These are phyloP conservation scores for Pestalotiopsis sp. DNA, from an alignment of 2,329 filamentous ascomycete species.

Conservation along the genomic window DNA sequence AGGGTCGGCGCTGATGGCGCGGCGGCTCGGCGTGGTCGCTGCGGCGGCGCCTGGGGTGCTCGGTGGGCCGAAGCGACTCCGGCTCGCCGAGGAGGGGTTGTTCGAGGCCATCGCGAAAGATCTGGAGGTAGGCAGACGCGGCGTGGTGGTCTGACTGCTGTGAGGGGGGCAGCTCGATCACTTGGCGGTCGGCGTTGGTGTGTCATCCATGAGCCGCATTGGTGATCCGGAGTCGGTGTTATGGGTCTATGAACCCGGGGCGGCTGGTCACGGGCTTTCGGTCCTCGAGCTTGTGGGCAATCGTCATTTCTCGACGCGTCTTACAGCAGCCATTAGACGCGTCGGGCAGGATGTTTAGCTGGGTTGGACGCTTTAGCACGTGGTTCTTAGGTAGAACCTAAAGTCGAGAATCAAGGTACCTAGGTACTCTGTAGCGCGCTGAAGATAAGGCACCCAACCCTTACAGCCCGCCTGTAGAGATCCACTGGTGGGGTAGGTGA, in stretches of 20 bases:
- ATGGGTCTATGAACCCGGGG: not conserved
- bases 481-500: not conserved
- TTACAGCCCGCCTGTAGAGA: not conserved
- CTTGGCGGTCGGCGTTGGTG: not conserved
- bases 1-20: slow-evolving; percentile 38
- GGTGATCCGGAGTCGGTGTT: not conserved
- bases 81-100: slow-evolving; percentile 12
- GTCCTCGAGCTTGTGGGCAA: not conserved
- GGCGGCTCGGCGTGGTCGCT: slow-evolving; percentile 32
- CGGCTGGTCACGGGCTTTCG: not conserved
- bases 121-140: not conserved
- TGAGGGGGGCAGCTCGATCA: not conserved
- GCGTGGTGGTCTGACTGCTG: not conserved
- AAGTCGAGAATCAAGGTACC: not conserved
- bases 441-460: not conserved
- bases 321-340: not conserved
- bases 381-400: not conserved
- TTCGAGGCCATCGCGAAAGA: slow-evolving; percentile 12
- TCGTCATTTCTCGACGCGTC: not conserved
- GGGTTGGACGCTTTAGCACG: not conserved
- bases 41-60: slow-evolving; percentile 18
- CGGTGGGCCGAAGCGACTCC: slow-evolving; percentile 27
- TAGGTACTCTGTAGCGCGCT: not conserved
- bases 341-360: not conserved
- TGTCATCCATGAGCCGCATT: not conserved